Percentiles rank a stretch among this genome's conserved stretches.
Conservation (phyloP, 2,329 filamentous ascomycete species). For the Sarocladium brachiariae region DNA sequence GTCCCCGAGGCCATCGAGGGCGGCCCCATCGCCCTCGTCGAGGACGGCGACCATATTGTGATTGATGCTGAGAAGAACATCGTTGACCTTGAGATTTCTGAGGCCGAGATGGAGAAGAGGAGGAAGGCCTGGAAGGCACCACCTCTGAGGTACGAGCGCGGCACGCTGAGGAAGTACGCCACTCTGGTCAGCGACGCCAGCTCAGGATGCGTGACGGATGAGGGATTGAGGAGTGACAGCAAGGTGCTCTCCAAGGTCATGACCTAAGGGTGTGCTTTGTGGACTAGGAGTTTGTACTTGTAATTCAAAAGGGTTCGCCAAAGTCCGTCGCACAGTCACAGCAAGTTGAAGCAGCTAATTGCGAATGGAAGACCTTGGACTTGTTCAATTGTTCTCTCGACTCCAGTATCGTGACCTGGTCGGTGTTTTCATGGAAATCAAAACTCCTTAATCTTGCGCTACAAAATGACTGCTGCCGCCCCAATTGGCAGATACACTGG, state of each 20-base stretch:
- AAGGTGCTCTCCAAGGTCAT: slow-evolving; percentile 6
- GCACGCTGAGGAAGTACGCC: slow-evolving; percentile 86
- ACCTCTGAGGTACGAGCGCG: slow-evolving; percentile 66
- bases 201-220: slow-evolving; percentile 82
- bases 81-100: slow-evolving; percentile 58
- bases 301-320: background rate
- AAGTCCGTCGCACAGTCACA: too few species aligned
- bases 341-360: too few species aligned
- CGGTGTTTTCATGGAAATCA: too few species aligned
- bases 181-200: slow-evolving; percentile 83
- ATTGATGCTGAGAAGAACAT: slow-evolving; percentile 80
- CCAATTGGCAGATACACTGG: background rate
- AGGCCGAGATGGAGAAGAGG: slow-evolving; percentile 62
- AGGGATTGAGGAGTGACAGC: slow-evolving; percentile 8
- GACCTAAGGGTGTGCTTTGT: background rate
- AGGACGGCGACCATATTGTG: slow-evolving; percentile 75
- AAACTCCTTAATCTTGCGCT: slow-evolving; percentile 5
- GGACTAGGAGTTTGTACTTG: background rate
- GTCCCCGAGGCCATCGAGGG: slow-evolving; percentile 82
- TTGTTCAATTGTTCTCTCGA: too few species aligned
- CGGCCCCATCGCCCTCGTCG: slow-evolving; percentile 76
- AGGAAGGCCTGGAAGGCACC: slow-evolving; percentile 64
- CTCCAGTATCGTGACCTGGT: too few species aligned
- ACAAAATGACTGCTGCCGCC: background rate
- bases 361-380: too few species aligned